phyloP scores from a whole-genome alignment of 176 grass and related monocot species.

The Hordeum vulgare region MorexV3_pseudomolecules_assembly NC_058524.1:61641008-61641507 shows the following conservation, averaged over 20 bases:
- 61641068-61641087: neutral
- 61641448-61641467: conserved; percentile 82
- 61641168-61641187: neutral
- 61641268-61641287: neutral
- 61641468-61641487: conserved; percentile 87
- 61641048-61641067: neutral
- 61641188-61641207: neutral
- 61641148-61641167: neutral
- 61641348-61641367: neutral
- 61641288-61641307: conserved; percentile 6
- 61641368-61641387: neutral
- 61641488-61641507: conserved; percentile 88
- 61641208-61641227: neutral
- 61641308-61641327: neutral
- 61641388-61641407: conserved; percentile 57
- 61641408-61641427: conserved; percentile 87
- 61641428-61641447: conserved; percentile 71
- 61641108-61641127: neutral
- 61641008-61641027: neutral
- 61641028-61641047: neutral
- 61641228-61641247: neutral
- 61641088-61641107: neutral
- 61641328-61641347: neutral
- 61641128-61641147: neutral
- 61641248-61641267: neutral